Conservation (phyloP, 768 basidiomycete species). For the Lactarius hengduanensis region DNA sequence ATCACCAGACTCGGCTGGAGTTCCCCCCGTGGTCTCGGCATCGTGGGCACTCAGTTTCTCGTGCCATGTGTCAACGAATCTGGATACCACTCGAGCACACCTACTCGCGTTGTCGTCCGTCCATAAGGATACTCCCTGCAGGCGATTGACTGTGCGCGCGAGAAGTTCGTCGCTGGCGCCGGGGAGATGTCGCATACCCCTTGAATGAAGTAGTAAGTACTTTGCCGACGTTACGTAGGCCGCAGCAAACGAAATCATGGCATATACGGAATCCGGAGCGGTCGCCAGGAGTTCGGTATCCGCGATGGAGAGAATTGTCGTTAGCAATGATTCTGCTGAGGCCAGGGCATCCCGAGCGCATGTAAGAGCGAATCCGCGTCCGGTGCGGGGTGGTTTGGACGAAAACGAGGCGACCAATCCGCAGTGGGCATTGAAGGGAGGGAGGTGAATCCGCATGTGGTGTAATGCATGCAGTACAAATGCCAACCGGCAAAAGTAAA, state of each 20-base stretch:
- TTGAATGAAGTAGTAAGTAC: slow-evolving; percentile 32
- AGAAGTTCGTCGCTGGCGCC: slow-evolving; percentile 25
- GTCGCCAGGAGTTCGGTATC: slow-evolving; percentile 41
- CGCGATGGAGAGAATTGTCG: slow-evolving; percentile 36
- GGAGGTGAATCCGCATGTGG: slow-evolving; percentile 28
- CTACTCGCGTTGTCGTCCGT: slow-evolving; percentile 27
- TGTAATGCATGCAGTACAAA: slow-evolving; percentile 41
- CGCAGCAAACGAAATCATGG: slow-evolving; percentile 45
- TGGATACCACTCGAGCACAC: slow-evolving; percentile 19
- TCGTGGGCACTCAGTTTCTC: slow-evolving; percentile 2
- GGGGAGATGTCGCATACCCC: slow-evolving; percentile 13
- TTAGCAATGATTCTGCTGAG: slow-evolving; percentile 41
- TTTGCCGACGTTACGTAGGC: slow-evolving; percentile 45
- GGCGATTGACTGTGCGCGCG: slow-evolving; percentile 18
- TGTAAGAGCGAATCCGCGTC: slow-evolving; percentile 33
- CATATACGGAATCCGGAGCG: slow-evolving; percentile 44
- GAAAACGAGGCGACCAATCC: slow-evolving; percentile 7
- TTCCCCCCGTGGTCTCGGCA: neutral
- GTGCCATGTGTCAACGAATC: slow-evolving; percentile 25
- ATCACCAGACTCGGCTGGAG: neutral
- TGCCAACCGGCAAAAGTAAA: slow-evolving; percentile 42
- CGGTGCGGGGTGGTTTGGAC: slow-evolving; percentile 18
- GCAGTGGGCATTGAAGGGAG: slow-evolving; percentile 1
- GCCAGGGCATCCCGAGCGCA: slow-evolving; percentile 43
- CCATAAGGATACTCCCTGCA: slow-evolving; percentile 18